Conservation (phyloP, 192 early-diverging fungal genomes). For the Gryganskiella cystojenkinii region DNA sequence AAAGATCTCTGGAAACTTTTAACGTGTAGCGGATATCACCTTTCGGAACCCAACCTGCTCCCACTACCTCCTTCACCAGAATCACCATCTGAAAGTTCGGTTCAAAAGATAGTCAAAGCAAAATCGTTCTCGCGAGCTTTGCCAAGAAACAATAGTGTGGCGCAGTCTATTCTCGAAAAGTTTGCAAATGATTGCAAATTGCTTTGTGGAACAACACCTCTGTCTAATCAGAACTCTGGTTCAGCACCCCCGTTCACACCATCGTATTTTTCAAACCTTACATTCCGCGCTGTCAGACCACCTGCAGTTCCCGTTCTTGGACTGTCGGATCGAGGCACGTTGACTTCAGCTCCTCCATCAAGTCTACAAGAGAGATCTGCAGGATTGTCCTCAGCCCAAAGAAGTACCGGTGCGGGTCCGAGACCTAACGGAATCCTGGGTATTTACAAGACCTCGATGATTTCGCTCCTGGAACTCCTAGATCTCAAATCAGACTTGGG, state of each 20-base stretch:
- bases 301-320: neutral
- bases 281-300: slow-evolving; percentile 9
- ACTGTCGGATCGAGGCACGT: no score
- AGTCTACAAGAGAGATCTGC: no score
- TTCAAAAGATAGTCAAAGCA: no score
- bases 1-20: slow-evolving; percentile 11
- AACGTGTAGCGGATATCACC: neutral
- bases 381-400: slow-evolving; percentile 11
- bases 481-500: neutral
- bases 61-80: neutral
- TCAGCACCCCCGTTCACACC: slow-evolving; percentile 16
- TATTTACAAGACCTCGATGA: slow-evolving; percentile 32
- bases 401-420: neutral
- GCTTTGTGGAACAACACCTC: slow-evolving; percentile 9
- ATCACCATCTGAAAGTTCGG: no score
- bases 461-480: slow-evolving; percentile 21
- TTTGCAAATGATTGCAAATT: slow-evolving; percentile 24
- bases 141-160: neutral
- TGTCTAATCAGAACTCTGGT: neutral
- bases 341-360: no score
- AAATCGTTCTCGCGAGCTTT: neutral
- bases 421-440: slow-evolving; percentile 16
- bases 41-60: no score
- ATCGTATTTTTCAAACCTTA: slow-evolving; percentile 26
- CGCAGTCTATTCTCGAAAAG: slow-evolving; percentile 9